A percentile compares a stretch with the other conserved stretches of the same genome.
phyloP scores from a whole-genome alignment of 139 green algal species.

The Mesotaenium endlicherianum region DNA sequence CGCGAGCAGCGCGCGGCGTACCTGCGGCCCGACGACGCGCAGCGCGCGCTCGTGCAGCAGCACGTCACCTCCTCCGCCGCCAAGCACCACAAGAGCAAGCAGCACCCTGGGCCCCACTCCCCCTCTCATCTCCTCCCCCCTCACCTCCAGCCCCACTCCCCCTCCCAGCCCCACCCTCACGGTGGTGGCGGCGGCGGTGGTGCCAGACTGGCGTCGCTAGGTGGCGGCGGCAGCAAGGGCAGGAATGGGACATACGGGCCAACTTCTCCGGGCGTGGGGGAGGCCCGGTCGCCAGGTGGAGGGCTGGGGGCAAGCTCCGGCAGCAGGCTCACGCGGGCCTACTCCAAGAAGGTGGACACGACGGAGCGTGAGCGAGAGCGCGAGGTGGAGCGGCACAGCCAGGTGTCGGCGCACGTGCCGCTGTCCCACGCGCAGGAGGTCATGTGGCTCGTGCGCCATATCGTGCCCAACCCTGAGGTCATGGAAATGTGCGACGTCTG shows the following conservation, averaged over 20 bases:
- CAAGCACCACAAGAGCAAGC: neutral
- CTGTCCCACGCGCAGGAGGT: constrained; percentile 25
- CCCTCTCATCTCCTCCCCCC: too few species aligned
- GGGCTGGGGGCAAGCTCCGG: too few species aligned
- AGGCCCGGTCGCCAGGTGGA: neutral
- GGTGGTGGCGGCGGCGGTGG: neutral
- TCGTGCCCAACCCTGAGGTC: constrained; percentile 6
- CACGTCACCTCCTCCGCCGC: neutral
- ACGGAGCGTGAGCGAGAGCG: neutral
- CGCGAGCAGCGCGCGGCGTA: neutral
- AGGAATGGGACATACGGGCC: too few species aligned
- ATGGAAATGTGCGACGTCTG: constrained; percentile 25
- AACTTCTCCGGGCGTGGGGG: too few species aligned
- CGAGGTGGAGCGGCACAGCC: neutral
- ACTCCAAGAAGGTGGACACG: too few species aligned
- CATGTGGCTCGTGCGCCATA: constrained; percentile 15
- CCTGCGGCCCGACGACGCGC: neutral
- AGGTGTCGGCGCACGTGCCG: neutral
- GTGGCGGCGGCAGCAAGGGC: too few species aligned
- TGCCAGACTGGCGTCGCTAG: neutral
- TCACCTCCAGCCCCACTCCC: too few species aligned
- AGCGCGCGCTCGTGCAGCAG: neutral
- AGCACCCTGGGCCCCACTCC: too few species aligned
- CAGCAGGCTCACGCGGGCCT: too few species aligned
- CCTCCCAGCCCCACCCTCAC: neutral